A percentile compares a stretch with the other conserved stretches of the same genome.
Evolutionary conservation across 2,329 filamentous ascomycete genomes (phyloP).

Genomic region (Fonsecaea monophora): DNA sequence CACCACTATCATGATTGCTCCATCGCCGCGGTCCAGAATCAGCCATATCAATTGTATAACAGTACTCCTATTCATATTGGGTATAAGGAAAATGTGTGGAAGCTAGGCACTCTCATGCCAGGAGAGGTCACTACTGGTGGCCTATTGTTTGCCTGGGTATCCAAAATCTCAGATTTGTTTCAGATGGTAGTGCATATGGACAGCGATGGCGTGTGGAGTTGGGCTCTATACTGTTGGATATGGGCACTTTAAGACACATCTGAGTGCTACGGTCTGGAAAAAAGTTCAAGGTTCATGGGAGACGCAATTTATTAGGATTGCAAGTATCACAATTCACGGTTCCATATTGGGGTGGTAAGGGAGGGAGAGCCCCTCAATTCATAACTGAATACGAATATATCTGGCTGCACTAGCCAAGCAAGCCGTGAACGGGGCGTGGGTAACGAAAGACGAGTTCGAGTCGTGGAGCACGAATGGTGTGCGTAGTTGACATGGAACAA

Average conservation of each 20-base stretch:
- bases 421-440: too few species aligned
- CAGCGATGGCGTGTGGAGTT: slow-evolving; percentile 28
- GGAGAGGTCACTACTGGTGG: background rate
- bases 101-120: background rate
- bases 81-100: slow-evolving; percentile 3
- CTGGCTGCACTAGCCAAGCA: background rate
- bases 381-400: background rate
- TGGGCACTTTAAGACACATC: background rate
- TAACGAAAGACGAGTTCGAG: too few species aligned
- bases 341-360: background rate
- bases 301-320: slow-evolving; percentile 2
- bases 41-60: background rate
- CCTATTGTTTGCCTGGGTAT: background rate
- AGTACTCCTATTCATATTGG: background rate
- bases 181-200: slow-evolving; percentile 2
- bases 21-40: background rate
- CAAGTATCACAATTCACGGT: background rate
- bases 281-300: background rate
- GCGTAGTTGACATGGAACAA: too few species aligned
- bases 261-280: slow-evolving; percentile 11
- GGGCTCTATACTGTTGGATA: background rate
- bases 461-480: too few species aligned
- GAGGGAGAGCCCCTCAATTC: background rate
- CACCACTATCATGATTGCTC: slow-evolving; percentile 32
- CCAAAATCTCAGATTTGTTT: background rate